phyloP scores from a whole-genome alignment of 805 yeast genomes.

The Wickerhamiella brachini region DNA sequence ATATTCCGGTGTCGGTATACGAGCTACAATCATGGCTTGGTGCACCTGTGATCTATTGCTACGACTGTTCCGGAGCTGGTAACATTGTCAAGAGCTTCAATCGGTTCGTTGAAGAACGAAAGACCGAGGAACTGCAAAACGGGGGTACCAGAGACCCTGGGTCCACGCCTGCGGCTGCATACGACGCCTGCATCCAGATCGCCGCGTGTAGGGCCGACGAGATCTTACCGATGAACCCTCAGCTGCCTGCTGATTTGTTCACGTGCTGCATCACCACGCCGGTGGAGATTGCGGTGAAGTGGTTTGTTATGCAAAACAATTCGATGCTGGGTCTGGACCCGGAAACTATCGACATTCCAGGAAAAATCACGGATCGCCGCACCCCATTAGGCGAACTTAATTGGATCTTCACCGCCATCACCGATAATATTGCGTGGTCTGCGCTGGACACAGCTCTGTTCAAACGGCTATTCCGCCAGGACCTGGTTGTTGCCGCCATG shows the following conservation, averaged over 20 bases:
- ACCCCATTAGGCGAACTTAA: slow-evolving; percentile 92
- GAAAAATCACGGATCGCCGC: slow-evolving; percentile 79
- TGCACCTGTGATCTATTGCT: slow-evolving; percentile 90
- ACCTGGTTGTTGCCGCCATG: slow-evolving; percentile 88
- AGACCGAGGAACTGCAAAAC: slow-evolving; percentile 39
- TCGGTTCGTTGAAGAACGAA: slow-evolving; percentile 76
- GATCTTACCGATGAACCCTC: slow-evolving; percentile 81
- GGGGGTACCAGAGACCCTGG: slow-evolving; percentile 28
- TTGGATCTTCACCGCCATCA: slow-evolving; percentile 96
- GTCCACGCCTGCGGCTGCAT: slow-evolving; percentile 53
- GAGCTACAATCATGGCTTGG: slow-evolving; percentile 96
- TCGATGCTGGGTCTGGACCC: slow-evolving; percentile 25
- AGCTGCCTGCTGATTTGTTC: slow-evolving; percentile 87
- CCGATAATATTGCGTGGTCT: slow-evolving; percentile 98
- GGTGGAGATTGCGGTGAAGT: slow-evolving; percentile 80
- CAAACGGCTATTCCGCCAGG: slow-evolving; percentile 85
- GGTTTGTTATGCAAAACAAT: slow-evolving; percentile 63
- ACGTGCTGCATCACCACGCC: slow-evolving; percentile 94
- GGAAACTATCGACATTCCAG: slow-evolving; percentile 52
- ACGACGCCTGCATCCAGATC: slow-evolving; percentile 76
- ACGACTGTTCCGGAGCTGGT: slow-evolving; percentile 91
- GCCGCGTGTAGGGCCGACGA: slow-evolving; percentile 89
- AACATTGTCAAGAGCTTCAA: slow-evolving; percentile 81
- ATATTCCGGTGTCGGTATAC: slow-evolving; percentile 89
- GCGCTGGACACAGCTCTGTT: slow-evolving; percentile 75